Conservation (phyloP, 2,329 filamentous ascomycete species). For the Coleophoma crateriformis region DNA sequence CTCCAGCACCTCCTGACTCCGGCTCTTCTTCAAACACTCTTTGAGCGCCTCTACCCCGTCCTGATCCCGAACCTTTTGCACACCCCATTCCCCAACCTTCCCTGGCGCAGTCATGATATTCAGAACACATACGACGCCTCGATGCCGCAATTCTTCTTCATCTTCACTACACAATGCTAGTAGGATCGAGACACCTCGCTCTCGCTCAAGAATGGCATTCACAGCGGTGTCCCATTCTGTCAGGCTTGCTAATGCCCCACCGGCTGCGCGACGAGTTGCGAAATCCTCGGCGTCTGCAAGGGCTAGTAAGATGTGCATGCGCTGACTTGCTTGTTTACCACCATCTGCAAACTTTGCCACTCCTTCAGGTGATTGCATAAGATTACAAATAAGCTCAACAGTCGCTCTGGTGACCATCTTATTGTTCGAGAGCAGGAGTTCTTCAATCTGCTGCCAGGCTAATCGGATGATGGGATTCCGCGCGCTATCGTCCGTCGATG, state of each 20-base stretch:
- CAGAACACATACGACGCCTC: slow-evolving; percentile 70
- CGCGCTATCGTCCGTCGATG: slow-evolving; percentile 63
- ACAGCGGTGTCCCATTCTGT: slow-evolving; percentile 74
- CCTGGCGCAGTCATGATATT: slow-evolving; percentile 68
- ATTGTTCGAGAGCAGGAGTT: slow-evolving; percentile 75
- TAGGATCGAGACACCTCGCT: slow-evolving; percentile 71
- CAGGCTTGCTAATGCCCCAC: slow-evolving; percentile 81
- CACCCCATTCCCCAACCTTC: slow-evolving; percentile 55
- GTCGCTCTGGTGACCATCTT: slow-evolving; percentile 72
- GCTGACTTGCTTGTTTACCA: slow-evolving; percentile 60
- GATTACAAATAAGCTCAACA: slow-evolving; percentile 86
- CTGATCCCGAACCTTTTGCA: slow-evolving; percentile 53
- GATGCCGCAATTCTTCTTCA: slow-evolving; percentile 59
- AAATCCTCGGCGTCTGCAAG: slow-evolving; percentile 81
- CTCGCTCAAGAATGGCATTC: slow-evolving; percentile 61
- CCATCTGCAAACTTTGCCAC: slow-evolving; percentile 65
- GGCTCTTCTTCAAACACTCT: slow-evolving; percentile 62
- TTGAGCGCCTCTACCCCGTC: slow-evolving; percentile 65
- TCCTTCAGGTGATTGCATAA: slow-evolving; percentile 65
- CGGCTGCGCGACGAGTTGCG: slow-evolving; percentile 75
- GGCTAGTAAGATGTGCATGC: slow-evolving; percentile 79
- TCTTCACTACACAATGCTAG: slow-evolving; percentile 74
- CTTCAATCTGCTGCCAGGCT: slow-evolving; percentile 74
- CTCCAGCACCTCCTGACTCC: slow-evolving; percentile 64
- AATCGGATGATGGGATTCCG: slow-evolving; percentile 65